A percentile compares a stretch with the other conserved stretches of the same genome.
Evolutionary conservation across 2,329 filamentous ascomycete species (phyloP).

Genomic region (Colletotrichum sansevieriae): DNA sequence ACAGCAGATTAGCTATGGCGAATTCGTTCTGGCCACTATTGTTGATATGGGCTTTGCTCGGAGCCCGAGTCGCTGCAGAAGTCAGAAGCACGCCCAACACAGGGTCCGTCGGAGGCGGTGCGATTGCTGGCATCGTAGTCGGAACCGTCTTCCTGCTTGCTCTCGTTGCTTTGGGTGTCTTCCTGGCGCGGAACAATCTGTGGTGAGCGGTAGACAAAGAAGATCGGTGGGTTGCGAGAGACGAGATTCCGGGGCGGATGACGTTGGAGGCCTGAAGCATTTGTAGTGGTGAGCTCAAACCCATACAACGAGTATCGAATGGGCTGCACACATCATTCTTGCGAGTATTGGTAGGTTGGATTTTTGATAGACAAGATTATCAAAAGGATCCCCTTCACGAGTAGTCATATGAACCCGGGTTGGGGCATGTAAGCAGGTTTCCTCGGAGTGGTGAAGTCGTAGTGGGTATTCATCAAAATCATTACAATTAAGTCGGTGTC

Average conservation of each 20-base stretch:
- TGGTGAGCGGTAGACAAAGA: constrained; percentile 2
- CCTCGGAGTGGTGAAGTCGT: not conserved
- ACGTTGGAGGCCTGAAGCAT: too few relatives aligned
- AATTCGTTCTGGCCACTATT: not conserved
- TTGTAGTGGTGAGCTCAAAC: too few relatives aligned
- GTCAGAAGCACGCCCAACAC: not conserved
- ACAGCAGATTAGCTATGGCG: not conserved
- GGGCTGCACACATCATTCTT: too few relatives aligned
- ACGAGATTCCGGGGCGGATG: too few relatives aligned
- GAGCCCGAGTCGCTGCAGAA: not conserved
- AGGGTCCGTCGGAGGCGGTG: not conserved
- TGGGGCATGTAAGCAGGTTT: not conserved
- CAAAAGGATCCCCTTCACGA: not conserved
- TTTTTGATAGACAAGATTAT: not conserved
- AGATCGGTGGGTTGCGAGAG: not conserved
- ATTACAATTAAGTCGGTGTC: constrained; percentile 21
- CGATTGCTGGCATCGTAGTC: constrained; percentile 18
- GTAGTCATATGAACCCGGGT: not conserved
- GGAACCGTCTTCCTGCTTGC: not conserved
- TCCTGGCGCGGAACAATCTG: not conserved
- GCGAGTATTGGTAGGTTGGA: too few relatives aligned
- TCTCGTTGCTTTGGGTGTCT: not conserved
- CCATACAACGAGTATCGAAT: too few relatives aligned
- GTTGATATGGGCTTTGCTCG: not conserved
- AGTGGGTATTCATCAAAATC: constrained; percentile 35